A percentile compares a stretch with the other conserved stretches of the same genome.
phyloP scores from a whole-genome alignment of 1,284 basidiomycete genomes.

The Crucibulum parvulum region DNA sequence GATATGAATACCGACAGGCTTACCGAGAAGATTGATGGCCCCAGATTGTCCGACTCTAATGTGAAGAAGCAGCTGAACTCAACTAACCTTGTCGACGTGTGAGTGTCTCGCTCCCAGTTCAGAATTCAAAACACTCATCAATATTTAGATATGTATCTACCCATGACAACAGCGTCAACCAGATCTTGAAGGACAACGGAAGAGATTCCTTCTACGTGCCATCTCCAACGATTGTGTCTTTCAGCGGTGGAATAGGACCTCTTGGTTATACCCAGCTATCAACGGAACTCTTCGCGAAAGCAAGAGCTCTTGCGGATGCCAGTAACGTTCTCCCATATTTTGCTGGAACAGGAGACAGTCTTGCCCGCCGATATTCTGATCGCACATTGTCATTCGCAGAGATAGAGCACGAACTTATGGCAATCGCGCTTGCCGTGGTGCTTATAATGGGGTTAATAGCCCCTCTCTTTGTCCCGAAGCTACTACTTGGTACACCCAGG shows the following conservation, averaged over 20 bases:
- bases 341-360: constrained; percentile 37
- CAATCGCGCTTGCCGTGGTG: constrained; percentile 24
- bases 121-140: neutral
- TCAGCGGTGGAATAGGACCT: constrained; percentile 40
- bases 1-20: constrained; percentile 14
- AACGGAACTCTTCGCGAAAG: constrained; percentile 31
- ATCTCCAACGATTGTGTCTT: constrained; percentile 46
- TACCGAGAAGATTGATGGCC: constrained; percentile 17
- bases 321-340: constrained; percentile 49
- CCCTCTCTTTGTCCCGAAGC: constrained; percentile 41
- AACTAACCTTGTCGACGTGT: constrained; percentile 28
- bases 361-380: constrained; percentile 41
- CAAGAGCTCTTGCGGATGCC: constrained; percentile 42
- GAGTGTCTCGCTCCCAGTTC: constrained; percentile 8
- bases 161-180: constrained; percentile 47
- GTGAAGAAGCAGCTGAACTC: constrained; percentile 35
- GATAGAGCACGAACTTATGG: constrained; percentile 27
- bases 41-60: constrained; percentile 16
- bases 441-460: constrained; percentile 35
- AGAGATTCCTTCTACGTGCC: constrained; percentile 45
- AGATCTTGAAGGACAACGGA: constrained; percentile 48
- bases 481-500: constrained; percentile 38
- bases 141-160: constrained; percentile 26
- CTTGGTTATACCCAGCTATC: constrained; percentile 45
- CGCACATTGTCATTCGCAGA: constrained; percentile 26